phyloP scores from a whole-genome alignment of 2,329 filamentous ascomycete species.

The Tolypocladium ophioglossoides region DNA sequence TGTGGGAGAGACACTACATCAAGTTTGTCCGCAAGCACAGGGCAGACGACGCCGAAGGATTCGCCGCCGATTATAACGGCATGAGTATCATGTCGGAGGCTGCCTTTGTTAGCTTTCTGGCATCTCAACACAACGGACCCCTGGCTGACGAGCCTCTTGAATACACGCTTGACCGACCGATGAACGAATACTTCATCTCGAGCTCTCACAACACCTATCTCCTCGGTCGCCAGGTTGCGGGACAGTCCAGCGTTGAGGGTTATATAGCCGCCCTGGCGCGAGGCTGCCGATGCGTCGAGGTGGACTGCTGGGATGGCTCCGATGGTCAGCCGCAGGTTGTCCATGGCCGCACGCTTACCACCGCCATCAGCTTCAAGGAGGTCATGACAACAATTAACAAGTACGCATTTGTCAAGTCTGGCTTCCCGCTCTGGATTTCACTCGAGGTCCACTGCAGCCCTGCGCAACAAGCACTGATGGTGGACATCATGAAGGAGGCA shows the following conservation, averaged over 20 bases:
- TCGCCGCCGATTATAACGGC: slow-evolving; percentile 34
- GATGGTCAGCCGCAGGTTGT: slow-evolving; percentile 83
- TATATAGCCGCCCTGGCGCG: slow-evolving; percentile 84
- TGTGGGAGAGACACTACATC: slow-evolving; percentile 65
- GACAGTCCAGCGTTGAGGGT: slow-evolving; percentile 85
- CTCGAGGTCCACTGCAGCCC: slow-evolving; percentile 89
- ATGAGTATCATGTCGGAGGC: slow-evolving; percentile 58
- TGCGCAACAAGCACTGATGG: slow-evolving; percentile 78
- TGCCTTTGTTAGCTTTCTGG: slow-evolving; percentile 67
- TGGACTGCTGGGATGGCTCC: slow-evolving; percentile 94
- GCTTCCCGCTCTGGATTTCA: slow-evolving; percentile 85
- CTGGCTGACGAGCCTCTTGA: slow-evolving; percentile 50
- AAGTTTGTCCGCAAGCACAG: slow-evolving; percentile 54
- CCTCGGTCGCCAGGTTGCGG: slow-evolving; percentile 78
- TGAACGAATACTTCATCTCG: slow-evolving; percentile 97
- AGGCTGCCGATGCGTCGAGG: slow-evolving; percentile 90
- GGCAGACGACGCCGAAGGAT: slow-evolving; percentile 30
- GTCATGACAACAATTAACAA: slow-evolving; percentile 89
- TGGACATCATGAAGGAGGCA: slow-evolving; percentile 73
- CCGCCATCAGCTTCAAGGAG: slow-evolving; percentile 78
- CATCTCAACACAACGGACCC: slow-evolving; percentile 62
- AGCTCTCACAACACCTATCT: slow-evolving; percentile 99
- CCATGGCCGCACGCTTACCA: slow-evolving; percentile 84
- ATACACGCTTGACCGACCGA: slow-evolving; percentile 63
- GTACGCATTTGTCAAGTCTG: slow-evolving; percentile 83